phyloP scores from a whole-genome alignment of 257 asterid genomes.

The Solanum corneliomulleri region DNA sequence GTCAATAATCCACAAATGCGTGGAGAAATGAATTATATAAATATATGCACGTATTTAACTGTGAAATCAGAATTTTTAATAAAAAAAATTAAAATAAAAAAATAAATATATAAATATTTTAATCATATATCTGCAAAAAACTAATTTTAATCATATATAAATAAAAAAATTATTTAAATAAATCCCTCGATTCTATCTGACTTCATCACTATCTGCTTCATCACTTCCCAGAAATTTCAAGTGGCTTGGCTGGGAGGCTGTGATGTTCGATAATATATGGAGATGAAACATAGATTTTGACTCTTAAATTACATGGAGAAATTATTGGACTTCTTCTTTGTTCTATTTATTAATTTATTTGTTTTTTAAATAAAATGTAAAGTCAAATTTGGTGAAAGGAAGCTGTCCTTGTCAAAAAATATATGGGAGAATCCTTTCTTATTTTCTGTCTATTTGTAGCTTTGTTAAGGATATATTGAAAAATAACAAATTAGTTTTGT shows the following conservation, averaged over 20 bases:
- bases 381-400: conserved; percentile 4
- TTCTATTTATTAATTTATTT: neutral
- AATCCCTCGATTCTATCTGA: neutral
- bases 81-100: neutral
- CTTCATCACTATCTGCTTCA: neutral
- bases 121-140: too few relatives aligned
- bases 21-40: neutral
- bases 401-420: conserved; percentile 6
- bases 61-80: neutral
- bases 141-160: neutral
- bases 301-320: conserved; percentile 10
- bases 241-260: conserved; percentile 21
- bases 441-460: conserved; percentile 9
- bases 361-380: neutral
- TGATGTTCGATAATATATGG: conserved; percentile 6
- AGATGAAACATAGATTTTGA: conserved; percentile 25
- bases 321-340: neutral
- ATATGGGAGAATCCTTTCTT: conserved; percentile 9
- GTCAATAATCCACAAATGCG: neutral
- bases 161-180: fast-evolving
- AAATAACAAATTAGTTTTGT: neutral
- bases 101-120: too few relatives aligned
- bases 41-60: too few relatives aligned
- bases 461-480: neutral
- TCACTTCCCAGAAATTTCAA: conserved; percentile 18